Conservation (phyloP, 768 basidiomycete genomes). For the Leccinum broughii region DNA sequence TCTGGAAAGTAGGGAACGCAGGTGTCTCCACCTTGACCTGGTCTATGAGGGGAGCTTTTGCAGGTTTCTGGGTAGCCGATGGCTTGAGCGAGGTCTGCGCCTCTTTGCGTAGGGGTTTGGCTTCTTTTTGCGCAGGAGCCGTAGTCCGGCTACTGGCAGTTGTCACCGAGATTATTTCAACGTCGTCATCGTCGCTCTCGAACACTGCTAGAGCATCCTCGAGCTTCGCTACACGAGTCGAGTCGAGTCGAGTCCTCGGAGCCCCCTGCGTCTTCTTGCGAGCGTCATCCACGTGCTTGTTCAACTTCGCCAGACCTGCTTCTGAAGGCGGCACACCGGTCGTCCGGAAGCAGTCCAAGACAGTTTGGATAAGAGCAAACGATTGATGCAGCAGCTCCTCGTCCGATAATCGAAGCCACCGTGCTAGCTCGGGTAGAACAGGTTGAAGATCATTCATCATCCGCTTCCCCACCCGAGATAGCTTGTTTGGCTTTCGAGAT, state of each 20-base stretch:
- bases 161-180: slow-evolving; percentile 51
- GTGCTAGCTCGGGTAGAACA: slow-evolving; percentile 74
- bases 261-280: slow-evolving; percentile 47
- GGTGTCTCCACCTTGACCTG: slow-evolving; percentile 39
- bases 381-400: slow-evolving; percentile 89
- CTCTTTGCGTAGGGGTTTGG: slow-evolving; percentile 21
- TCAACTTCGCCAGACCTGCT: slow-evolving; percentile 62
- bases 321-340: slow-evolving; percentile 56
- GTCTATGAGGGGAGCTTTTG: slow-evolving; percentile 20
- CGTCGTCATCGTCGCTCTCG: slow-evolving; percentile 59
- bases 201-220: slow-evolving; percentile 68
- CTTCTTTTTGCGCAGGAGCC: slow-evolving; percentile 10
- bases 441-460: slow-evolving; percentile 80
- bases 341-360: slow-evolving; percentile 76
- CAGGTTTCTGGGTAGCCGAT: slow-evolving; percentile 12
- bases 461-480: slow-evolving; percentile 62
- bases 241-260: slow-evolving; percentile 51
- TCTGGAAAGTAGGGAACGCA: slow-evolving; percentile 46
- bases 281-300: slow-evolving; percentile 62
- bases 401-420: slow-evolving; percentile 93
- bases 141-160: slow-evolving; percentile 16
- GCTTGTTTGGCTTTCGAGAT: slow-evolving; percentile 39
- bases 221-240: slow-evolving; percentile 60
- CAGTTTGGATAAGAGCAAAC: slow-evolving; percentile 75
- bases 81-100: slow-evolving; percentile 24